Evolutionary conservation across 495 filamentous ascomycete genomes (phyloP).

Genomic region (Penicillium pancosmium): DNA sequence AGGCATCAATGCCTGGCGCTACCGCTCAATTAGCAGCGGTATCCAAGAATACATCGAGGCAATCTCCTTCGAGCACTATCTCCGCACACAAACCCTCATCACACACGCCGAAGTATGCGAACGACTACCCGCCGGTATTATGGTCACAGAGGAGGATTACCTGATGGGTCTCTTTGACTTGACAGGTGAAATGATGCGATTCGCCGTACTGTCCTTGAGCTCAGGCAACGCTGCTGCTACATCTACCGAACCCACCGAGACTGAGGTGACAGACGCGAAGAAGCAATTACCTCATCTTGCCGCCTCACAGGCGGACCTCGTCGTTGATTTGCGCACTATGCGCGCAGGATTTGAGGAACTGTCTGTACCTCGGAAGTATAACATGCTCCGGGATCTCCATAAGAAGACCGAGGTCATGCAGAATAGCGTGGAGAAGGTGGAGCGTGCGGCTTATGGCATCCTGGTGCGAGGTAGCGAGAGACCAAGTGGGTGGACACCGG

Average conservation of each 20-base stretch:
- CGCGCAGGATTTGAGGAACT: conserved; percentile 73
- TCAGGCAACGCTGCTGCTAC: conserved; percentile 29
- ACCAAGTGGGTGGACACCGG: conserved; percentile 91
- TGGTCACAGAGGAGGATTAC: conserved; percentile 81
- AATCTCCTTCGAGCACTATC: conserved; percentile 82
- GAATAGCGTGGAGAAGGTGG: conserved; percentile 89
- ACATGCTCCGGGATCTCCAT: conserved; percentile 62
- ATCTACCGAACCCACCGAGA: conserved; percentile 23
- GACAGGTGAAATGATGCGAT: conserved; percentile 93
- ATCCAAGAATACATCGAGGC: conserved; percentile 95
- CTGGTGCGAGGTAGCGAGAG: conserved; percentile 83
- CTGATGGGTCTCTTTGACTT: conserved; percentile 90
- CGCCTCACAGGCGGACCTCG: conserved; percentile 47
- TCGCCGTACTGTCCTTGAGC: conserved; percentile 71
- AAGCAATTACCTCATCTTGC: conserved; percentile 18
- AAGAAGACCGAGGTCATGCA: conserved; percentile 90
- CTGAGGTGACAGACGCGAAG: conserved; percentile 14
- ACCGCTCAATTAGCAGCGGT: conserved; percentile 74
- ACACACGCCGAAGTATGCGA: conserved; percentile 57
- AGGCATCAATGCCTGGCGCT: conserved; percentile 79
- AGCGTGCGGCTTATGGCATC: conserved; percentile 84
- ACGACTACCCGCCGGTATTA: conserved; percentile 55
- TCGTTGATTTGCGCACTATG: conserved; percentile 75
- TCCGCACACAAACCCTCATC: conserved; percentile 74
- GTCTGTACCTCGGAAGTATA: conserved; percentile 46